phyloP scores from a whole-genome alignment of 768 basidiomycete genomes.

The Rhizopogon salebrosus region DNA sequence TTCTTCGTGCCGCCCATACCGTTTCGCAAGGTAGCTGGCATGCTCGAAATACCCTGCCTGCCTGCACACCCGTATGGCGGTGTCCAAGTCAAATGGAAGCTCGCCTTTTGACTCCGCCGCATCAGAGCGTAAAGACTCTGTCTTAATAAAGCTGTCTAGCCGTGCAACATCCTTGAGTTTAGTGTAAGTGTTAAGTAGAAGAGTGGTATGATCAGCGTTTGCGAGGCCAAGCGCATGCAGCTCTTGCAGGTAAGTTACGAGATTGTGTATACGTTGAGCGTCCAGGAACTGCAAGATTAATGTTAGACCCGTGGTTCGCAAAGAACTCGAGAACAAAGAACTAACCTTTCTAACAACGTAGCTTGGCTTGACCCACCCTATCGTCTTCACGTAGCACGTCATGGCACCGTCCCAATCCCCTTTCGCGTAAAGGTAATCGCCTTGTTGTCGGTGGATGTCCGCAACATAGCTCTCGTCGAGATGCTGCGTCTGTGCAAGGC shows the following conservation, averaged over 20 bases:
- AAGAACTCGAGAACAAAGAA: background rate
- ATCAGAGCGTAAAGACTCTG: slow-evolving; percentile 55
- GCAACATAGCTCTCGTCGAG: slow-evolving; percentile 72
- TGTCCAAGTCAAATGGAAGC: slow-evolving; percentile 94
- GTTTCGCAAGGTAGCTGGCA: slow-evolving; percentile 87
- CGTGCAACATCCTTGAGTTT: slow-evolving; percentile 90
- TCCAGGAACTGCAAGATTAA: slow-evolving; percentile 73
- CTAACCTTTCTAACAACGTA: slow-evolving; percentile 94
- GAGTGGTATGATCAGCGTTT: slow-evolving; percentile 94
- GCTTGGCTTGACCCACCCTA: slow-evolving; percentile 85
- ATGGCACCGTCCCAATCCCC: slow-evolving; percentile 92
- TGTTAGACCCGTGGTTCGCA: background rate
- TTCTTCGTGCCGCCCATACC: slow-evolving; percentile 89
- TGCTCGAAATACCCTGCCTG: slow-evolving; percentile 97
- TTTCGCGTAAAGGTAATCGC: slow-evolving; percentile 86
- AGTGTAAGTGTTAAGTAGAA: slow-evolving; percentile 95
- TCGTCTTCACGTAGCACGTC: slow-evolving; percentile 87
- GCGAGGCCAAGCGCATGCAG: slow-evolving; percentile 86
- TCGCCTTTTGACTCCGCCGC: slow-evolving; percentile 42
- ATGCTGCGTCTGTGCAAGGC: slow-evolving; percentile 74
- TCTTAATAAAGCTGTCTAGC: slow-evolving; percentile 88
- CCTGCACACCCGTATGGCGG: slow-evolving; percentile 92
- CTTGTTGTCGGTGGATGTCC: slow-evolving; percentile 87
- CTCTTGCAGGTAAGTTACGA: slow-evolving; percentile 94
- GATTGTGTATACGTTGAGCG: slow-evolving; percentile 91